Evolutionary conservation across 2,329 filamentous ascomycete genomes (phyloP), one percentile per base, ranked within the genome.

Genomic region (Zasmidium angulare): DNA sequence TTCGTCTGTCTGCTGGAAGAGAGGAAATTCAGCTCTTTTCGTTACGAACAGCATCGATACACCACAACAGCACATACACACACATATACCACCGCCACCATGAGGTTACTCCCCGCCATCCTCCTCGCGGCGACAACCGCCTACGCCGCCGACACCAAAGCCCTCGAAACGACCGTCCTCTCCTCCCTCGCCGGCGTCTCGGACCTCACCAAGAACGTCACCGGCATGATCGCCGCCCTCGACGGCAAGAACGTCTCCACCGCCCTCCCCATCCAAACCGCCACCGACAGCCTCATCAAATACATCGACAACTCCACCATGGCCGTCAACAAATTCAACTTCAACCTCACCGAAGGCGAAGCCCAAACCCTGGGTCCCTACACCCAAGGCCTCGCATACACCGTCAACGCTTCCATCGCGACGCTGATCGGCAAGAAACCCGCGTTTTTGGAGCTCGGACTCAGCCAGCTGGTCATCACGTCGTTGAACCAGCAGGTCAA

Each of bases 341-440:
- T 29, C n/a, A 50, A 36, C 23, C 46, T 58, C 55, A 53, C 17
- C 55, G 7, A 19, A 40, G 49, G 2, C 24, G 55, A 51, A 23
- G 23, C 55, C 7, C 22, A 23, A 4, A 23, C 36, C 10, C 49
- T 58, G 31, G 55, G 36, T 11, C 31, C 55, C 6, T 29, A 46
- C 49, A 58, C 55, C 3, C 55, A 58, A 24, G 23, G 46, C 17
- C 40, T 58, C 20, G 50, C 49, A 14, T 58, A 58, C 55, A 36
- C 49, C 50, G 55, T 51, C 55, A 58, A 58, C 40, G 23, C 48
- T 31, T 58, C 55, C 36, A 58, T 58, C 49, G 55, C 55, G 20
- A 50, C 55, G 10, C 55, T 58, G 17, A 58, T 58, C 40, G 22
- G n/a, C 11, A 52, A 58, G 55, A 58, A 58, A 40, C 31, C 36